Conservation (phyloP, 306 rosid species). For the Ammopiptanthus mongolicus region DNA sequence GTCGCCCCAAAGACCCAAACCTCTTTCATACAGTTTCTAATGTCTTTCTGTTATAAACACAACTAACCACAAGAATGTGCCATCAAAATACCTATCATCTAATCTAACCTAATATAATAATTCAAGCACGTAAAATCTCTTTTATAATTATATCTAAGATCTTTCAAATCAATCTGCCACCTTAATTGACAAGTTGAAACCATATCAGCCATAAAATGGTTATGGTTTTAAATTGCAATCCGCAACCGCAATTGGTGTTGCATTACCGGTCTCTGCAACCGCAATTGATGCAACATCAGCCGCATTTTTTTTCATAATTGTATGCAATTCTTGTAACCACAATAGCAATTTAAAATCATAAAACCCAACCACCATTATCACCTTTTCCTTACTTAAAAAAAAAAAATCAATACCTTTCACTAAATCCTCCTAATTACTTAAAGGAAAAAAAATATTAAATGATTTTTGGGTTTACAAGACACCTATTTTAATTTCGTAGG, state of each 20-base stretch:
- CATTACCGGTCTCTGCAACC: background rate
- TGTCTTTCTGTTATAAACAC: background rate
- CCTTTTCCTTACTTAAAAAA: background rate
- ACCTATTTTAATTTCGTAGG: background rate
- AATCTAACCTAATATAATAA: background rate
- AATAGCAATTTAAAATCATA: background rate
- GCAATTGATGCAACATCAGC: no score
- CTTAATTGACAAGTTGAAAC: background rate
- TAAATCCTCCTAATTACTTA: background rate
- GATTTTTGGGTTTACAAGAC: background rate
- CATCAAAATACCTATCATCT: background rate
- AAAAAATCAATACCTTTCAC: background rate
- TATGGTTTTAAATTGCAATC: background rate
- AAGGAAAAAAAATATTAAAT: background rate
- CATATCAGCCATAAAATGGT: background rate
- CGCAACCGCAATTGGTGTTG: background rate
- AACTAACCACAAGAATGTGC: background rate
- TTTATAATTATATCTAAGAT: background rate
- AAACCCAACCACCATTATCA: background rate
- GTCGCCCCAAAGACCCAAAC: background rate
- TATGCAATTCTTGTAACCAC: background rate
- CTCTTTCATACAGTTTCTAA: background rate
- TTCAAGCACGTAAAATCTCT: background rate
- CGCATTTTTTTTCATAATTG: background rate
- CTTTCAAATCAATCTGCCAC: constrained; percentile 2